Percentiles rank a stretch among this genome's conserved stretches.
Evolutionary conservation across 768 basidiomycete species (phyloP).

Genomic region (Phylloporus arenicola): DNA sequence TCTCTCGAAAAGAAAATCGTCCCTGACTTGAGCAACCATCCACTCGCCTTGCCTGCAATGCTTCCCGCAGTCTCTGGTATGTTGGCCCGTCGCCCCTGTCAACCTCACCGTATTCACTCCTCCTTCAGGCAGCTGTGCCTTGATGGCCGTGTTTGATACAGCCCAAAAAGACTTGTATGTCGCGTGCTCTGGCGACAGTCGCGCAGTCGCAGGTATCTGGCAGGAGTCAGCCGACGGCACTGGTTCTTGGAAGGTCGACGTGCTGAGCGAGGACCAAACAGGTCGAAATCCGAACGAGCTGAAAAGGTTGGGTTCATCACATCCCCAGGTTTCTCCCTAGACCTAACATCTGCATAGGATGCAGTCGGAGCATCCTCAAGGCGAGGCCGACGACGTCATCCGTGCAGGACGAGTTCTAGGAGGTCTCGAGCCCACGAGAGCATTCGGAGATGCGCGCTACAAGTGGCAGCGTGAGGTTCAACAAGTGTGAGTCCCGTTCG

Average conservation of each 20-base stretch:
- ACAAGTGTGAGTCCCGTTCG: slow-evolving; percentile 48
- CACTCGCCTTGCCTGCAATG: slow-evolving; percentile 66
- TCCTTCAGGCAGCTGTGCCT: slow-evolving; percentile 75
- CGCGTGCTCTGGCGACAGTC: slow-evolving; percentile 88
- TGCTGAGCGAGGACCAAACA: slow-evolving; percentile 95
- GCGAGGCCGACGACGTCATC: slow-evolving; percentile 70
- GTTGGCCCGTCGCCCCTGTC: slow-evolving; percentile 10
- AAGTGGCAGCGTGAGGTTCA: slow-evolving; percentile 78
- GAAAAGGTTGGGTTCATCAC: slow-evolving; percentile 51
- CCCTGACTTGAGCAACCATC: slow-evolving; percentile 67
- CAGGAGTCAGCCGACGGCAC: slow-evolving; percentile 57
- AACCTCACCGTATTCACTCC: slow-evolving; percentile 10
- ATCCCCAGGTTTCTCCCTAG: not conserved
- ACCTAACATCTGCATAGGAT: slow-evolving; percentile 42
- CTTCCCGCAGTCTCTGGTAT: slow-evolving; percentile 74
- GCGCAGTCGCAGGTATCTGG: slow-evolving; percentile 94
- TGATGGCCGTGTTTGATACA: slow-evolving; percentile 85
- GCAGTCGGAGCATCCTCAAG: slow-evolving; percentile 74
- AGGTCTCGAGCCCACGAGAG: slow-evolving; percentile 79
- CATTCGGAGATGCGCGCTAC: slow-evolving; percentile 87
- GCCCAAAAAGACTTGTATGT: slow-evolving; percentile 79
- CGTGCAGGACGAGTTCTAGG: slow-evolving; percentile 79
- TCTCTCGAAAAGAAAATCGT: slow-evolving; percentile 45
- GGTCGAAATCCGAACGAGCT: slow-evolving; percentile 85
- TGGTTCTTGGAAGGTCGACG: slow-evolving; percentile 86